Conservation (phyloP, 78 protist species). For the Guillardia theta region DNA sequence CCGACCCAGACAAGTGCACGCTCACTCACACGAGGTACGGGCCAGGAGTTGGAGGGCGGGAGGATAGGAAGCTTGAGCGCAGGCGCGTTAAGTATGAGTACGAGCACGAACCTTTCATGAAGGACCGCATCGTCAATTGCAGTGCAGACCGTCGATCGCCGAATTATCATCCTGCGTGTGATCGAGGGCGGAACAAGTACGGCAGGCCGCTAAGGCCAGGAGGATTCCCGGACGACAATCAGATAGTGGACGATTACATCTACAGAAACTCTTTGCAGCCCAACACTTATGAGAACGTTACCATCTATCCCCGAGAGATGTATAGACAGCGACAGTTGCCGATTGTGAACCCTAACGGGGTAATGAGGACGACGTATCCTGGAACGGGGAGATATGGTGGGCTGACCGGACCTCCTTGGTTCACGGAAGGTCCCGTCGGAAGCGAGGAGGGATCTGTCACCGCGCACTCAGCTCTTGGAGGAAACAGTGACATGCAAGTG, state of each 20-base stretch:
- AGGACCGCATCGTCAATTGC: no score
- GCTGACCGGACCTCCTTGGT: not conserved
- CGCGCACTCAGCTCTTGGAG: no score
- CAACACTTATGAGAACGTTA: not conserved
- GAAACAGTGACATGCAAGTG: not conserved
- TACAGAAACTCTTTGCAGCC: not conserved
- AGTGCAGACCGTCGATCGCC: no score
- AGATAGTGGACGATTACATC: not conserved
- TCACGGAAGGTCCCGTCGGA: not conserved
- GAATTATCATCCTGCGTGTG: no score
- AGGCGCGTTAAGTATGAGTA: no score
- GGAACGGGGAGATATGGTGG: no score
- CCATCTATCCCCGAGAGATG: not conserved
- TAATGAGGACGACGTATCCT: no score
- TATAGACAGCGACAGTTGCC: not conserved
- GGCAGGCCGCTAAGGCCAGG: not conserved
- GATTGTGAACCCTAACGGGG: not conserved
- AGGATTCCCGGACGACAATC: not conserved
- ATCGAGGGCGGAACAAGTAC: not conserved
- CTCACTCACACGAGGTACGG: not conserved
- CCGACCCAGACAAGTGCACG: not conserved
- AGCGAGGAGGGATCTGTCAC: not conserved
- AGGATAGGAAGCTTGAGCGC: no score
- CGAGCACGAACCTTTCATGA: no score
- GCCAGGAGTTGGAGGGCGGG: no score